These are phyloP conservation scores for Boletus barrowsii DNA, from an alignment of 768 basidiomycete genomes.

Conservation along the genomic window DNA sequence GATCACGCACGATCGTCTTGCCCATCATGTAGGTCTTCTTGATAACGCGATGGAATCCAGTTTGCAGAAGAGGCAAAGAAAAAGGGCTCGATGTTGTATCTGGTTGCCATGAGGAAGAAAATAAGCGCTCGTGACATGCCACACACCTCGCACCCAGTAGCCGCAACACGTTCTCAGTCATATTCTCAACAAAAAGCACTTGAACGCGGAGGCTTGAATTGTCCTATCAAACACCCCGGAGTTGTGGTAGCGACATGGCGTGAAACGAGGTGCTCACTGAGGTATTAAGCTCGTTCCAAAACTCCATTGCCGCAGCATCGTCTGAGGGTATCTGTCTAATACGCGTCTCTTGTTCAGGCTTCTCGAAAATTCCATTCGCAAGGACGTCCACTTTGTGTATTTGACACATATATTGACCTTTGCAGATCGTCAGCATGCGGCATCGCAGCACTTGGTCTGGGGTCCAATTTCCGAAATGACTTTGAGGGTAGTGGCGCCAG, in stretches of 20 bases:
- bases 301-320: background rate
- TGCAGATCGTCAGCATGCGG: constrained; percentile 29
- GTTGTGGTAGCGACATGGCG: background rate
- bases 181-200: constrained; percentile 37
- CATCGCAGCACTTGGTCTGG: constrained; percentile 37
- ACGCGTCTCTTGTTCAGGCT: background rate
- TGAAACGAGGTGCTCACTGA: constrained; percentile 18
- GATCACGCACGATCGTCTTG: constrained; percentile 38
- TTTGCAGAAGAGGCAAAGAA: constrained; percentile 44
- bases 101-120: constrained; percentile 12
- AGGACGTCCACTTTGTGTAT: constrained; percentile 25
- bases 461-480: constrained; percentile 57
- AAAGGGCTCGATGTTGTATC: constrained; percentile 43
- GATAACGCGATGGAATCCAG: constrained; percentile 42
- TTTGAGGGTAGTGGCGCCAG: constrained; percentile 41
- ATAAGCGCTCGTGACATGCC: background rate
- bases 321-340: constrained; percentile 20
- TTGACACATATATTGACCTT: constrained; percentile 7
- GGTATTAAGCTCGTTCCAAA: constrained; percentile 30
- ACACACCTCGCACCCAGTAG: constrained; percentile 39
- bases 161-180: constrained; percentile 31
- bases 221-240: constrained; percentile 14
- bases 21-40: constrained; percentile 29
- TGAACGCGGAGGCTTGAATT: constrained; percentile 27
- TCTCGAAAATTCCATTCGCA: constrained; percentile 15